Evolutionary conservation across 768 basidiomycete species (phyloP).

Genomic region (Phanerochaete sordida): DNA sequence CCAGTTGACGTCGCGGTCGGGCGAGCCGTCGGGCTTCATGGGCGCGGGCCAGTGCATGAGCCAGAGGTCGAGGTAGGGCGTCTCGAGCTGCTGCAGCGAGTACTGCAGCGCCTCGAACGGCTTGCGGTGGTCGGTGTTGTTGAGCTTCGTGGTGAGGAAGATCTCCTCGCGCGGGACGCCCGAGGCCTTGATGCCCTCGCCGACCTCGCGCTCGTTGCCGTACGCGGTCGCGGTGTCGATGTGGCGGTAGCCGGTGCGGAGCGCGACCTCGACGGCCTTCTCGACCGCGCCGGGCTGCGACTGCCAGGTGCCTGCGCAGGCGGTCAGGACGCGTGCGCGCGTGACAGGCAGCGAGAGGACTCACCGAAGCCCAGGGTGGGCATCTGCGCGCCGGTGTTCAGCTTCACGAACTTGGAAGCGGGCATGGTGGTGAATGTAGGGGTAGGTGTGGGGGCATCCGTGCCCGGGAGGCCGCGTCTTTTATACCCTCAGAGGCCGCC

Average conservation of each 20-base stretch:
- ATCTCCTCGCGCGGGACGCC: slow-evolving; percentile 70
- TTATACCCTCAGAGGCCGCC: neutral
- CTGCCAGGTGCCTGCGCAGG: slow-evolving; percentile 68
- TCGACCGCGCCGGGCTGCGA: slow-evolving; percentile 67
- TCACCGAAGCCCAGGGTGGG: slow-evolving; percentile 68
- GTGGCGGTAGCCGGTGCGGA: slow-evolving; percentile 71
- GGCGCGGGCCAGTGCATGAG: slow-evolving; percentile 85
- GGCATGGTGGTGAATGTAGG: slow-evolving; percentile 42
- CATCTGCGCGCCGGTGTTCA: slow-evolving; percentile 78
- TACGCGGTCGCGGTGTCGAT: slow-evolving; percentile 72
- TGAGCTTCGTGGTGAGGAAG: slow-evolving; percentile 79
- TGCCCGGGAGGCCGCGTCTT: neutral
- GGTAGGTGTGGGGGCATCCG: neutral
- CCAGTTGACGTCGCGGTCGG: slow-evolving; percentile 59
- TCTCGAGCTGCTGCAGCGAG: slow-evolving; percentile 67
- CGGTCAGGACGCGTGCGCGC: neutral
- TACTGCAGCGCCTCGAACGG: slow-evolving; percentile 60
- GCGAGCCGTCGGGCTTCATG: slow-evolving; percentile 50
- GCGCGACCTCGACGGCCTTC: slow-evolving; percentile 69
- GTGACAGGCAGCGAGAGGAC: slow-evolving; percentile 5
- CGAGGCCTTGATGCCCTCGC: slow-evolving; percentile 70
- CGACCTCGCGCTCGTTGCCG: slow-evolving; percentile 79
- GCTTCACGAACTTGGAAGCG: slow-evolving; percentile 39
- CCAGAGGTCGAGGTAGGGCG: slow-evolving; percentile 80
- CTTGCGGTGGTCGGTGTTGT: slow-evolving; percentile 57